Evolutionary conservation across 306 rosid species (phyloP).

Genomic region (Cyclanthera cordifolia): DNA sequence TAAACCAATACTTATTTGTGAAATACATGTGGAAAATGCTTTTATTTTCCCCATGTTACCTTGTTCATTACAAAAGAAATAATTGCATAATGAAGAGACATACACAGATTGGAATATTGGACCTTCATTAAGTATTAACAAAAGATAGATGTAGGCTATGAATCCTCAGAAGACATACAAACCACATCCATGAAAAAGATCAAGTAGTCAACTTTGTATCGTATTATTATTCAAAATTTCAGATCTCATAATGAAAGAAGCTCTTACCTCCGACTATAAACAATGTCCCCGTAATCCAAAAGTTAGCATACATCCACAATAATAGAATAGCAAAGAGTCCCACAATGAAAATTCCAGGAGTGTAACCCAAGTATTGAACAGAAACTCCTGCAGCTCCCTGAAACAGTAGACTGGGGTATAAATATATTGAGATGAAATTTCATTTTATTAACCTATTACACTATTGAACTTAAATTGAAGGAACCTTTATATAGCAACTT

Average conservation of each 20-base stretch:
- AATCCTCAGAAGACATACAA: background rate
- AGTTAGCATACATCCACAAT: slow-evolving; percentile 95
- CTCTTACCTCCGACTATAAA: slow-evolving; percentile 83
- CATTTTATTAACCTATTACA: background rate
- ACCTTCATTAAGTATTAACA: background rate
- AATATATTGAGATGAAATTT: slow-evolving; percentile 15
- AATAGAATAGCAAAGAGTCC: slow-evolving; percentile 85
- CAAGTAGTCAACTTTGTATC: background rate
- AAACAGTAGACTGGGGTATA: slow-evolving; percentile 27
- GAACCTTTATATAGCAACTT: background rate
- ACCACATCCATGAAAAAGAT: background rate
- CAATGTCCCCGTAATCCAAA: slow-evolving; percentile 87
- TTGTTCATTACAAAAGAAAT: background rate
- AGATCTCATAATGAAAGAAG: slow-evolving; percentile 11
- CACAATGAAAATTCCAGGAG: slow-evolving; percentile 87
- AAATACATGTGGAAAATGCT: background rate
- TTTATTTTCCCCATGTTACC: background rate
- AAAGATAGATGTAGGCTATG: background rate
- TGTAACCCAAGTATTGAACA: slow-evolving; percentile 78
- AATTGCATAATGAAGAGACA: background rate
- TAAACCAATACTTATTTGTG: background rate
- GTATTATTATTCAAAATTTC: background rate
- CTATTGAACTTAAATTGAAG: slow-evolving; percentile 4
- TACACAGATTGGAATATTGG: background rate
- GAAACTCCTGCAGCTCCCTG: slow-evolving; percentile 89